phyloP scores from a whole-genome alignment of 2,329 filamentous ascomycete genomes.

The Xylariaceae sp. region DNA sequence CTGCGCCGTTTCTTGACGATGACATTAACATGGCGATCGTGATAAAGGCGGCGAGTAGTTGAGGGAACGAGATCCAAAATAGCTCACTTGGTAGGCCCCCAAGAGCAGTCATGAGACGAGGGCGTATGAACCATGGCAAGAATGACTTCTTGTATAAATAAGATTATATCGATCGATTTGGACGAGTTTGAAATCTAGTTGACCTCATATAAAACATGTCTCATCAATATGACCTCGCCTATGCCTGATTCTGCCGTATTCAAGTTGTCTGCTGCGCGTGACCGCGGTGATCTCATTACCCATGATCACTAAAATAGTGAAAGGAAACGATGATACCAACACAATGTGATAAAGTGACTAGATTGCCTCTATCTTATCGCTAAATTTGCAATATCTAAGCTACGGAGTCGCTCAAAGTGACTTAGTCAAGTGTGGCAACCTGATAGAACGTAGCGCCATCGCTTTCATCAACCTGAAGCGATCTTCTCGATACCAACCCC shows the following conservation, averaged over 20 bases:
- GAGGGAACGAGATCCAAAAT: no score
- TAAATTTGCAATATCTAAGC: no score
- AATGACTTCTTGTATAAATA: not conserved
- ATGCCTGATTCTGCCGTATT: not conserved
- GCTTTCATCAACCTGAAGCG: conserved; percentile 5
- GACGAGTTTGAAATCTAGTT: not conserved
- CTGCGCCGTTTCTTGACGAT: no score
- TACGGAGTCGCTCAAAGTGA: no score
- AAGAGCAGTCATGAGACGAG: no score
- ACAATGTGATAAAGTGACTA: no score
- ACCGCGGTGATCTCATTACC: not conserved
- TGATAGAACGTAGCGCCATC: not conserved
- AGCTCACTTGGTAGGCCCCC: no score
- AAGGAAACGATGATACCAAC: not conserved
- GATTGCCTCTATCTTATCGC: no score
- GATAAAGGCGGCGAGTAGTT: no score
- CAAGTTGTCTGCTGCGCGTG: not conserved
- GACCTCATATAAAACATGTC: not conserved
- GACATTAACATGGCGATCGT: no score
- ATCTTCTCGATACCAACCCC: not conserved
- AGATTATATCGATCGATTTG: not conserved
- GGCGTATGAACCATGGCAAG: no score
- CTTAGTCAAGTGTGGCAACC: no score
- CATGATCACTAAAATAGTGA: not conserved
- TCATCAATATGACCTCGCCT: not conserved